Evolutionary conservation across 257 asterid genomes (phyloP), one percentile per base, ranked within the genome.

Genomic region (Phtheirospermum japonicum): DNA sequence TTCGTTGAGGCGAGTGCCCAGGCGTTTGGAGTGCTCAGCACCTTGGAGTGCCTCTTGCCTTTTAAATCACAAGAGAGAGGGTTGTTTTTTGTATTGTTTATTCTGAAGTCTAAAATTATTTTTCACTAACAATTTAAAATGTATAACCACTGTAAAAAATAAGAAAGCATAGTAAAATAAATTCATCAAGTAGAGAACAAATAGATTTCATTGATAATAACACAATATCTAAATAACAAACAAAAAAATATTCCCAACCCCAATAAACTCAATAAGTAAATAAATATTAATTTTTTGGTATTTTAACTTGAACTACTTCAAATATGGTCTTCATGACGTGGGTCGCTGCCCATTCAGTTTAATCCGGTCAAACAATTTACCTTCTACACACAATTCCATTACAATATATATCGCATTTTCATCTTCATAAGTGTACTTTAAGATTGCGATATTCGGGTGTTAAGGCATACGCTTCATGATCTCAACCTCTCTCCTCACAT

Each of bases 311-410:
- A 9, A 85, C 83, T 75, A 85, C 83, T 83, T 85, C 88, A 11
- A 85, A 76, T 63, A 85, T 79, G 45, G 90, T 85, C 76, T 68
- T 79, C 88, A 83, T 75, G 64, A 83, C 79, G 51, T 14, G 56
- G 0, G 94, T 86, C 2, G 94, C 90, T 28, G 88, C 94, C 64
- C 85, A 77, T 76, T 85, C 94, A 0, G 94, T 83, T 40, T 85
- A 51, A 85, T 85, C 40, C 94, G 71, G 33, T 85, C 94, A 14
- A 85, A 85, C 74, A 85, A 71, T 65, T 83, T 90, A 10, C 94
- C 94, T 4, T 89, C 94, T 77, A 80, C 93, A 50, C 93, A 85
- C 19, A 85, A 70, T 40, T 85, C 93, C 93, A 85, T 85, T 17
- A 83, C 88, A 69, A 85, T 85, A 42, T 85, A 88, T 2, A 85